Conservation (phyloP, 495 filamentous ascomycete species). For the Tuber melanosporum region DNA sequence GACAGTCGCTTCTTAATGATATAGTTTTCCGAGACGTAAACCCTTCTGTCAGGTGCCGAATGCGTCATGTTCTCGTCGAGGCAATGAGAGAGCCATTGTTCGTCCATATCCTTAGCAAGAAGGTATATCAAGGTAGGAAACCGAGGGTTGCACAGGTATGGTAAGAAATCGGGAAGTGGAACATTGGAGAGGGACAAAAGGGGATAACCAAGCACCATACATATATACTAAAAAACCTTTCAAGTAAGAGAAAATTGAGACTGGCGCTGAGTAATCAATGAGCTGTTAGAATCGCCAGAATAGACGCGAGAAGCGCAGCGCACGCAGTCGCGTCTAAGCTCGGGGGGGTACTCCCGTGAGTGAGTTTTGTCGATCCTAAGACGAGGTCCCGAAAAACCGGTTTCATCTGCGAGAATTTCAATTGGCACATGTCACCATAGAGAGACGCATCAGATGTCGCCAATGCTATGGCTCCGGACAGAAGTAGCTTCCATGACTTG, state of each 20-base stretch:
- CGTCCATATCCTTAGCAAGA: not conserved
- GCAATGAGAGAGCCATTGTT: slow-evolving; percentile 15
- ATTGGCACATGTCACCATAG: slow-evolving; percentile 2
- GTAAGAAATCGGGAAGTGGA: not conserved
- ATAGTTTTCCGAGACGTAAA: slow-evolving; percentile 1
- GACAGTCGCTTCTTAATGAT: slow-evolving; percentile 14
- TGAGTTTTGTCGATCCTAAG: not conserved
- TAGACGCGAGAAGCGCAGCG: not conserved
- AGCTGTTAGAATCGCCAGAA: not conserved
- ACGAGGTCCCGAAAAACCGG: not conserved
- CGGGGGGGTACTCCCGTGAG: not conserved
- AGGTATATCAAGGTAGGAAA: not conserved
- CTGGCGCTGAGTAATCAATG: not conserved
- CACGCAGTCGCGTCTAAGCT: not conserved
- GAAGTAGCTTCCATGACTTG: not conserved
- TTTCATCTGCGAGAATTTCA: slow-evolving; percentile 1
- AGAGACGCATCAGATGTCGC: not conserved
- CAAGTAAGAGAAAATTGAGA: not conserved
- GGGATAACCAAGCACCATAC: not conserved
- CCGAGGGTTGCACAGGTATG: not conserved
- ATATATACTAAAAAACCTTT: not conserved
- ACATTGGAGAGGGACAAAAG: not conserved
- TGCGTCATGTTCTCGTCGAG: not conserved
- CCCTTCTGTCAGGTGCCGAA: slow-evolving; percentile 2
- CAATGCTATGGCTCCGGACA: not conserved